A percentile compares a stretch with the other conserved stretches of the same genome.
phyloP scores from a whole-genome alignment of 2,329 filamentous ascomycete genomes.

The Cryphonectria parasitica region DNA sequence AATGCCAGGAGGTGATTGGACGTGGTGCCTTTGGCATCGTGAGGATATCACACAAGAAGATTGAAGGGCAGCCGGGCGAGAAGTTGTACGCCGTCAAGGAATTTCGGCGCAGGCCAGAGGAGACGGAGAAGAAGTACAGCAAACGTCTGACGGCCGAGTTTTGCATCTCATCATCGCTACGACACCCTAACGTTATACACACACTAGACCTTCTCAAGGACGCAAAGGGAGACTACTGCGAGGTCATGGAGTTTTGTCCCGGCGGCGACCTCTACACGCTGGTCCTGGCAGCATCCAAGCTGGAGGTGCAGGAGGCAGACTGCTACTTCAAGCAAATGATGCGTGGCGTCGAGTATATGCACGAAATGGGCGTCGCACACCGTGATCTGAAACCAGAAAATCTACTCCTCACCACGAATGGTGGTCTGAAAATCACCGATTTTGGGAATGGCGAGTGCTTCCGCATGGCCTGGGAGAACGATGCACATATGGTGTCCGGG shows the following conservation, averaged over 20 bases:
- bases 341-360: slow-evolving; percentile 98
- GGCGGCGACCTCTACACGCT: slow-evolving; percentile 95
- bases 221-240: slow-evolving; percentile 95
- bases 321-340: slow-evolving; percentile 99
- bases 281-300: slow-evolving; percentile 85
- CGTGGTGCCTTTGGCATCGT: slow-evolving; percentile 97
- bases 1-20: slow-evolving; percentile 96
- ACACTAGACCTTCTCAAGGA: slow-evolving; percentile 95
- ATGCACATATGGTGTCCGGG: slow-evolving; percentile 96
- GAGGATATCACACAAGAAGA: slow-evolving; percentile 93
- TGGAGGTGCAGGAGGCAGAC: slow-evolving; percentile 90
- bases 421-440: slow-evolving; percentile 95
- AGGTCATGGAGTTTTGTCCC: slow-evolving; percentile 99
- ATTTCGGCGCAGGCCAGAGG: slow-evolving; percentile 90
- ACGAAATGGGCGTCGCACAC: slow-evolving; percentile 98
- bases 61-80: slow-evolving; percentile 79
- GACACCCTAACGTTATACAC: slow-evolving; percentile 97
- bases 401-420: slow-evolving; percentile 87
- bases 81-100: slow-evolving; percentile 98
- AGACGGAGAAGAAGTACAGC: slow-evolving; percentile 96
- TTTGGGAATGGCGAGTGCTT: slow-evolving; percentile 99
- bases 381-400: slow-evolving; percentile 98
- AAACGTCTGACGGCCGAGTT: slow-evolving; percentile 97
- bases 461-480: slow-evolving; percentile 98
- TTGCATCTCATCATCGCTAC: slow-evolving; percentile 95